Conservation (phyloP, 2,329 filamentous ascomycete species). For the Aspergillus niger region DNA sequence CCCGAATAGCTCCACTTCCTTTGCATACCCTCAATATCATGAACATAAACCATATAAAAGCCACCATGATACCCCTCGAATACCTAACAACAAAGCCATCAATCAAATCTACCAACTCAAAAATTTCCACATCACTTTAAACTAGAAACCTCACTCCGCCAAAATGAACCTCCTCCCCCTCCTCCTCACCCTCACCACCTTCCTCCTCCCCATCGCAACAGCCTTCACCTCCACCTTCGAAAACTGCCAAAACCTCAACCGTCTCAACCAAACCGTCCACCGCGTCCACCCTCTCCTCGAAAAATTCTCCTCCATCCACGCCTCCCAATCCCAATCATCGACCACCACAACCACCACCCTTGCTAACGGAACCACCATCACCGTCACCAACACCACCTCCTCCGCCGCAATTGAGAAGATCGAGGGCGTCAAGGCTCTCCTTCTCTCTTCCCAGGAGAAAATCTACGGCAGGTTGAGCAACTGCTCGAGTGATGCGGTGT, state of each 20-base stretch:
- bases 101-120: no score
- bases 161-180: not conserved
- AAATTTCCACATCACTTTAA: not conserved
- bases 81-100: no score
- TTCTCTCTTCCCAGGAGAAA: not conserved
- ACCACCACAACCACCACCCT: not conserved
- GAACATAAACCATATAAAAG: not conserved
- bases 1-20: not conserved
- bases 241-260: constrained; percentile 11
- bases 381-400: not conserved
- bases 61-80: not conserved
- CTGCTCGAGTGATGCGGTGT: not conserved
- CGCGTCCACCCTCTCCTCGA: constrained; percentile 12
- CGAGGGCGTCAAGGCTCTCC: not conserved
- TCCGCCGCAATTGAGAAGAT: not conserved
- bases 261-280: constrained; percentile 9
- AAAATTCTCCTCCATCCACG: not conserved
- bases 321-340: not conserved
- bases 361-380: not conserved
- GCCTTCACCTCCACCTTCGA: not conserved
- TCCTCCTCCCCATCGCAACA: not conserved
- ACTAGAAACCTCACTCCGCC: no score
- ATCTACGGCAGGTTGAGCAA: not conserved
- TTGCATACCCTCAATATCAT: not conserved
- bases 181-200: not conserved